A percentile compares a stretch with the other conserved stretches of the same genome.
These are phyloP conservation scores for Phytophthora idaei DNA, from an alignment of 352 stramenopile species.

Conservation along the genomic window DNA sequence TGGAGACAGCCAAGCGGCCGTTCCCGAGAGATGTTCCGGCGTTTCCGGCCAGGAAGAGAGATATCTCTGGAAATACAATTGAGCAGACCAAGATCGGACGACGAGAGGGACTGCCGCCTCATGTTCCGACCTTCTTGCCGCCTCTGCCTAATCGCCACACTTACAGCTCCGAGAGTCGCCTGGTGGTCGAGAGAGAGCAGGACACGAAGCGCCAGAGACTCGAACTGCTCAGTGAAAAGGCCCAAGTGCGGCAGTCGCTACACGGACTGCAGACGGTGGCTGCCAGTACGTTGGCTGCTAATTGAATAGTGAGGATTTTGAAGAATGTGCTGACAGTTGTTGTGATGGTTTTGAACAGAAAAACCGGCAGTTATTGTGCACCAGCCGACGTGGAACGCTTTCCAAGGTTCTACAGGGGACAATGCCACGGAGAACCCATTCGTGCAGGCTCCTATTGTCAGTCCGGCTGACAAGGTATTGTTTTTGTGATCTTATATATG, in stretches of 20 bases:
- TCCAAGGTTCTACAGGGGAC: conserved; percentile 49
- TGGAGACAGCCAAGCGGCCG: conserved; percentile 57
- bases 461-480: conserved; percentile 29
- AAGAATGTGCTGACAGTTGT: conserved; percentile 5
- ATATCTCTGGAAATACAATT: conserved; percentile 50
- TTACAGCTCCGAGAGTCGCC: conserved; percentile 57
- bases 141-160: conserved; percentile 63
- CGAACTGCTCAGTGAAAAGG: conserved; percentile 63
- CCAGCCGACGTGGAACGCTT: conserved; percentile 58
- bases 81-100: conserved; percentile 65
- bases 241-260: conserved; percentile 62
- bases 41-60: conserved; percentile 59
- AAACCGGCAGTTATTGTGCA: conserved; percentile 45
- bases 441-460: conserved; percentile 51
- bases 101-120: conserved; percentile 49
- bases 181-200: conserved; percentile 61
- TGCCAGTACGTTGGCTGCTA: conserved; percentile 39
- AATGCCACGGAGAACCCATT: conserved; percentile 58
- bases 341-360: conserved; percentile 34
- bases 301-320: neutral
- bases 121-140: conserved; percentile 59
- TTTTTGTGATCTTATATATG: conserved; percentile 1
- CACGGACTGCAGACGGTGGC: conserved; percentile 52
- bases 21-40: conserved; percentile 60
- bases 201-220: conserved; percentile 60